phyloP scores from a whole-genome alignment of 345 rosid genomes.

The Cardamine occulta region DNA sequence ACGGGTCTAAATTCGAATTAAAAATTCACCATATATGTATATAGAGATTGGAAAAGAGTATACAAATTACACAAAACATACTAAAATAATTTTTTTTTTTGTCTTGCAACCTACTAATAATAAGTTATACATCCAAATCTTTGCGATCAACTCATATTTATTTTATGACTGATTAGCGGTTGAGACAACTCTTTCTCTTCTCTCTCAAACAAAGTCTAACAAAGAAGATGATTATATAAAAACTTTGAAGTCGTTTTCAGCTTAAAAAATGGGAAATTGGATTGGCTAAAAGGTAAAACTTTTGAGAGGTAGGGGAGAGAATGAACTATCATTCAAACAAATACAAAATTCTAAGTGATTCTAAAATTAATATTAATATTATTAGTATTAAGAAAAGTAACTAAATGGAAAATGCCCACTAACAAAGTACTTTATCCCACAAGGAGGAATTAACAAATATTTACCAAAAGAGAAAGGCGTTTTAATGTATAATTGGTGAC shows the following conservation, averaged over 20 bases:
- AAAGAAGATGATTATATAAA: background rate
- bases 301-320: conserved; percentile 39
- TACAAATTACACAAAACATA: background rate
- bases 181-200: background rate
- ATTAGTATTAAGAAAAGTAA: conserved; percentile 29
- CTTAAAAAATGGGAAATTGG: background rate
- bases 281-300: conserved; percentile 37
- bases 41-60: background rate
- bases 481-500: conserved; percentile 53
- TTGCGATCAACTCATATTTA: background rate
- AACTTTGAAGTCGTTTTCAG: conserved; percentile 32
- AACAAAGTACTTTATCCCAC: conserved; percentile 47
- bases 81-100: background rate
- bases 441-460: conserved; percentile 41
- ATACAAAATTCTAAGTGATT: conserved; percentile 29
- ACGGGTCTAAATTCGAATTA: background rate
- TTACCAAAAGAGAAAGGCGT: conserved; percentile 33
- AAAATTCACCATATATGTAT: background rate
- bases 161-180: background rate
- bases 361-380: background rate
- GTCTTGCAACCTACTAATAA: background rate
- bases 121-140: background rate
- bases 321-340: conserved; percentile 32
- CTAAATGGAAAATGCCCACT: conserved; percentile 74
- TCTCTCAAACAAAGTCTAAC: background rate